These are phyloP conservation scores for Calonectria henricotiae DNA, from an alignment of 2,329 filamentous ascomycete genomes.

Conservation along the genomic window DNA sequence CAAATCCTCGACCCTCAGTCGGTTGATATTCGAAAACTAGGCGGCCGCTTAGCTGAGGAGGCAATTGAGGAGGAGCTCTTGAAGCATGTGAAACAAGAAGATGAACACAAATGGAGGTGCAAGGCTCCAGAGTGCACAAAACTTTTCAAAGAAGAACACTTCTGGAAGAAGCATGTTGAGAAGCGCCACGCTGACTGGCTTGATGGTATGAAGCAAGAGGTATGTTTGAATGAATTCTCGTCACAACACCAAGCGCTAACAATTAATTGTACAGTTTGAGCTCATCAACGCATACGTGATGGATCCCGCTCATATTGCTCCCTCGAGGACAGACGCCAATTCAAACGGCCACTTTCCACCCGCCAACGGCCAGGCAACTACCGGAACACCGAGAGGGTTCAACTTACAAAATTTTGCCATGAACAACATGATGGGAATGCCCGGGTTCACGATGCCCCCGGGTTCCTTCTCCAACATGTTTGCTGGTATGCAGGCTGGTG, in stretches of 20 bases:
- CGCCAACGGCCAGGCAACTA: constrained; percentile 80
- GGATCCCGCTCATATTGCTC: constrained; percentile 94
- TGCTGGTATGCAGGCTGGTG: constrained; percentile 65
- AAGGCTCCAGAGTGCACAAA: constrained; percentile 97
- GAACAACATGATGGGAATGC: constrained; percentile 73
- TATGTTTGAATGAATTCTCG: constrained; percentile 65
- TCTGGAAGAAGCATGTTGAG: constrained; percentile 98
- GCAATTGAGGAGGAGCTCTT: constrained; percentile 87
- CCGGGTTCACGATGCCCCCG: constrained; percentile 70
- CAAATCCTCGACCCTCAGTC: constrained; percentile 93
- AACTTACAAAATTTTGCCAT: constrained; percentile 83
- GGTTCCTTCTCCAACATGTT: constrained; percentile 72
- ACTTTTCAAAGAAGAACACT: constrained; percentile 96
- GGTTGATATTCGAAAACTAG: constrained; percentile 90
- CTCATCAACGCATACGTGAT: constrained; percentile 96
- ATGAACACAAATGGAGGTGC: constrained; percentile 97
- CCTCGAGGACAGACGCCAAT: constrained; percentile 93
- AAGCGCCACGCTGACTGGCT: constrained; percentile 95
- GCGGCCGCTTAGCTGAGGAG: constrained; percentile 89
- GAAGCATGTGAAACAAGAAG: constrained; percentile 96
- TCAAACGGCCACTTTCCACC: constrained; percentile 96
- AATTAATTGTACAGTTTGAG: constrained; percentile 73
- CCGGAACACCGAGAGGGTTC: constrained; percentile 93
- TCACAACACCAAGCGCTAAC: neutral
- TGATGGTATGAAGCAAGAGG: constrained; percentile 85